These are phyloP conservation scores for Rubia yunnanensis DNA, from an alignment of 257 asterid genomes.

Conservation along the genomic window DNA sequence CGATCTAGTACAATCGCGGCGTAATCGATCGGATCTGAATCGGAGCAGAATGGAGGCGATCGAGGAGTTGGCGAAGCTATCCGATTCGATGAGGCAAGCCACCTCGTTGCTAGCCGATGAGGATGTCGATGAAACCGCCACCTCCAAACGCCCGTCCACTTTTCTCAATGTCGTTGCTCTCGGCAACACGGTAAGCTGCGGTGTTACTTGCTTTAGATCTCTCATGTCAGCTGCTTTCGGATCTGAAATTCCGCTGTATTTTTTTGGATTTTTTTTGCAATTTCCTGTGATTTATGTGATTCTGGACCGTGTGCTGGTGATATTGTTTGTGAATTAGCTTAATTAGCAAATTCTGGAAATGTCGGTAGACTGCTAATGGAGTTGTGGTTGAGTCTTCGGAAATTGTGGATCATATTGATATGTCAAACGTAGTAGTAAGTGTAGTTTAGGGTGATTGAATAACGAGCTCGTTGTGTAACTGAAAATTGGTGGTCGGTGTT, in stretches of 20 bases:
- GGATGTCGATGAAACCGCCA: slow-evolving; percentile 70
- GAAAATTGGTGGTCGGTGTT: background rate
- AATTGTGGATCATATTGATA: background rate
- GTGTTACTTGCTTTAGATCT: slow-evolving; percentile 6
- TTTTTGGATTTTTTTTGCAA: background rate
- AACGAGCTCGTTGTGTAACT: background rate
- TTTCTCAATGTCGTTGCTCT: slow-evolving; percentile 94
- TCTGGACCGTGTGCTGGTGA: background rate
- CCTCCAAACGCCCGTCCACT: slow-evolving; percentile 70
- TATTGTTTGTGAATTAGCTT: background rate
- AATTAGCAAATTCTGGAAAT: background rate
- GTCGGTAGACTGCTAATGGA: background rate
- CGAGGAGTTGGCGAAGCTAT: slow-evolving; percentile 81
- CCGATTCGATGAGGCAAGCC: slow-evolving; percentile 96
- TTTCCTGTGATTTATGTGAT: background rate
- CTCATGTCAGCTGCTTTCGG: slow-evolving; percentile 10
- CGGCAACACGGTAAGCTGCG: slow-evolving; percentile 65
- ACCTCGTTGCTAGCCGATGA: slow-evolving; percentile 86
- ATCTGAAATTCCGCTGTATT: slow-evolving; percentile 7
- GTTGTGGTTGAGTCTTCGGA: background rate
- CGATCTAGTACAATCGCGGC: slow-evolving; percentile 19
- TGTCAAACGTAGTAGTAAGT: background rate
- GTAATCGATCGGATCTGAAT: slow-evolving; percentile 29
- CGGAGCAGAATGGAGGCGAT: slow-evolving; percentile 45
- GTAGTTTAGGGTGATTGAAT: background rate